Conservation (phyloP, 306 rosid genomes). For the Ochetophila trinervis region DNA sequence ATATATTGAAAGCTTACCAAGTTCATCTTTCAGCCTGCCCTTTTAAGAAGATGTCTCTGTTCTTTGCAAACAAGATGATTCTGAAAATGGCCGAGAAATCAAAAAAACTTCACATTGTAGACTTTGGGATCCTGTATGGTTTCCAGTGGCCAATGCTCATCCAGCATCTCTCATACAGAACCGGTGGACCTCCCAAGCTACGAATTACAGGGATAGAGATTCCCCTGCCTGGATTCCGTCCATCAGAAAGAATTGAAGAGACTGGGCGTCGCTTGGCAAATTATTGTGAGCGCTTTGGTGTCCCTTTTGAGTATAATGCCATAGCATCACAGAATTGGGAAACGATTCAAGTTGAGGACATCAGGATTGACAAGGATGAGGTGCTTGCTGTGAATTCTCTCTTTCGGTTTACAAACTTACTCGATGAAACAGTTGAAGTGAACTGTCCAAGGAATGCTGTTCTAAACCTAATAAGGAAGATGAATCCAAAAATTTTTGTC, state of each 20-base stretch:
- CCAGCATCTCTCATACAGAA: conserved; percentile 21
- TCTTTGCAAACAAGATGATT: conserved; percentile 34
- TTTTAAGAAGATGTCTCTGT: conserved; percentile 29
- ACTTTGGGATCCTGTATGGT: conserved; percentile 33
- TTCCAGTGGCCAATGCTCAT: conserved; percentile 38
- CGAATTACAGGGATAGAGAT: conserved; percentile 69
- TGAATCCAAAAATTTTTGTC: conserved; percentile 62
- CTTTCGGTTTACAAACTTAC: conserved; percentile 50
- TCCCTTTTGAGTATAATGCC: conserved; percentile 67
- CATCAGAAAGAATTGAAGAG: conserved; percentile 62
- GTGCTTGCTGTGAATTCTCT: conserved; percentile 49
- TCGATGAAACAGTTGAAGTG: conserved; percentile 63
- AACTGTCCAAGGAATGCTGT: conserved; percentile 62
- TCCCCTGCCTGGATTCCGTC: conserved; percentile 88
- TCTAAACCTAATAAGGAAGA: conserved; percentile 58
- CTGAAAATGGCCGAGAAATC: conserved; percentile 28
- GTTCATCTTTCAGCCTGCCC: conserved; percentile 26
- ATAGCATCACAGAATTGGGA: conserved; percentile 67
- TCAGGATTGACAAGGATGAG: conserved; percentile 41
- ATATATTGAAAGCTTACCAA: conserved; percentile 31
- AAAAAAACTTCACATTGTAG: conserved; percentile 33
- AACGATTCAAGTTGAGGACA: conserved; percentile 54
- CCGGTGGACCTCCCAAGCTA: conserved; percentile 38
- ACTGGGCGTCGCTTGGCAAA: conserved; percentile 68
- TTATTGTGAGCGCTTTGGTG: conserved; percentile 65